Conservation (phyloP, 768 basidiomycete genomes). For the Tubosaeta brunneosetosa region DNA sequence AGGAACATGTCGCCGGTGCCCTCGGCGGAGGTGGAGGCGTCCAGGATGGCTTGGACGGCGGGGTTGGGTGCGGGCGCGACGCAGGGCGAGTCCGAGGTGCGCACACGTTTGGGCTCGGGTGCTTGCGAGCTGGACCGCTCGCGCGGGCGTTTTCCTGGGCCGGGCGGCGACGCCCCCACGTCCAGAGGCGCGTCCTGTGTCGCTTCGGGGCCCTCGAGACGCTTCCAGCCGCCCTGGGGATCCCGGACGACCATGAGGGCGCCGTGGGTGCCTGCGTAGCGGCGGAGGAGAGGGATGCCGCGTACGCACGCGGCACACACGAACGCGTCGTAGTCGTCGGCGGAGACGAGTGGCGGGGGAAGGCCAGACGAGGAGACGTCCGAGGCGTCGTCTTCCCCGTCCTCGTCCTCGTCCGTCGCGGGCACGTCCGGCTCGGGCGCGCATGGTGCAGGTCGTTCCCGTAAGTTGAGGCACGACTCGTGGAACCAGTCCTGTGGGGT, state of each 20-base stretch:
- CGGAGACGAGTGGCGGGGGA: slow-evolving; percentile 63
- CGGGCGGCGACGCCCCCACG: no score
- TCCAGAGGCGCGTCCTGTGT: no score
- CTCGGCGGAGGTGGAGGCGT: not conserved
- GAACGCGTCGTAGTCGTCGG: slow-evolving; percentile 69
- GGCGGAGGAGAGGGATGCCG: slow-evolving; percentile 46
- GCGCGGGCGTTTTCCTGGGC: slow-evolving; percentile 43
- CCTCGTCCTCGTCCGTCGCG: no score
- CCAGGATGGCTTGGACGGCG: slow-evolving; percentile 43
- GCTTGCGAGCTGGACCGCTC: slow-evolving; percentile 21
- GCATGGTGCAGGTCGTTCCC: slow-evolving; percentile 55
- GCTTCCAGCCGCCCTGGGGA: slow-evolving; percentile 29
- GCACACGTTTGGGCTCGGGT: slow-evolving; percentile 40
- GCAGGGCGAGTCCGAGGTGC: slow-evolving; percentile 36
- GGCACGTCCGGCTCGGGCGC: slow-evolving; percentile 30
- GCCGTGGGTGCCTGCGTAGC: slow-evolving; percentile 66
- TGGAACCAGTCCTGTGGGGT: slow-evolving; percentile 78
- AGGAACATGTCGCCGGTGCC: slow-evolving; percentile 75
- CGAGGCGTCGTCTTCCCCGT: slow-evolving; percentile 20
- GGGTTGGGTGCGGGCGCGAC: slow-evolving; percentile 49
- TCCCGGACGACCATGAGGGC: slow-evolving; percentile 64
- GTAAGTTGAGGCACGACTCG: slow-evolving; percentile 81
- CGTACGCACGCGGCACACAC: slow-evolving; percentile 69
- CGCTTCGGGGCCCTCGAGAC: slow-evolving; percentile 31
- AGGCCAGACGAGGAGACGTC: slow-evolving; percentile 61